phyloP scores from a whole-genome alignment of 306 rosid species.

The Quercus aquifolioides region DNA sequence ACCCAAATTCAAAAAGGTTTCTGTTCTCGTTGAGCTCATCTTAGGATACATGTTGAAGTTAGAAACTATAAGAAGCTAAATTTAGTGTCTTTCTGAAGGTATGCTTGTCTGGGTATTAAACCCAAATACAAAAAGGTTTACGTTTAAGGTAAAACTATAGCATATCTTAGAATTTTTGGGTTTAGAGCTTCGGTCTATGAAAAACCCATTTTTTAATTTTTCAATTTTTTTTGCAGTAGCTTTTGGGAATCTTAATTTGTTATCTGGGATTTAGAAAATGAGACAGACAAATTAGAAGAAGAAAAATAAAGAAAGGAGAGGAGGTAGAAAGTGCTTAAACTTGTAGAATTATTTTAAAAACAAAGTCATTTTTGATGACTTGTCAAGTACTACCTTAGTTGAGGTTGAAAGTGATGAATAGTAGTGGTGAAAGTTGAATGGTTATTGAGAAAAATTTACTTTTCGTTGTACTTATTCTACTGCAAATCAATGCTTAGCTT shows the following conservation, averaged over 20 bases:
- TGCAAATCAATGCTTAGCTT: background rate
- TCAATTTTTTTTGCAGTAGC: background rate
- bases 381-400: background rate
- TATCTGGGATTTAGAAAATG: background rate
- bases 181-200: background rate
- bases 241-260: background rate
- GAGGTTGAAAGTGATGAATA: background rate
- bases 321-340: background rate
- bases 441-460: background rate
- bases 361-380: background rate
- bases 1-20: background rate
- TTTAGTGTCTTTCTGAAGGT: background rate
- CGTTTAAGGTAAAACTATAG: too few species aligned
- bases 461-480: background rate
- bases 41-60: background rate
- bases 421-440: background rate
- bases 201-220: background rate
- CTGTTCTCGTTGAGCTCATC: too few species aligned
- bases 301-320: too few species aligned
- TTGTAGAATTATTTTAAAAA: background rate
- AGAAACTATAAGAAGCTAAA: background rate
- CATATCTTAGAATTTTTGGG: background rate
- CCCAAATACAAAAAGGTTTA: too few species aligned
- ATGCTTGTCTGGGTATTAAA: background rate
- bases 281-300: background rate